Base-by-base conservation (phyloP, 2,329 filamentous ascomycete species). In the Cladosporium sp. region DNA sequence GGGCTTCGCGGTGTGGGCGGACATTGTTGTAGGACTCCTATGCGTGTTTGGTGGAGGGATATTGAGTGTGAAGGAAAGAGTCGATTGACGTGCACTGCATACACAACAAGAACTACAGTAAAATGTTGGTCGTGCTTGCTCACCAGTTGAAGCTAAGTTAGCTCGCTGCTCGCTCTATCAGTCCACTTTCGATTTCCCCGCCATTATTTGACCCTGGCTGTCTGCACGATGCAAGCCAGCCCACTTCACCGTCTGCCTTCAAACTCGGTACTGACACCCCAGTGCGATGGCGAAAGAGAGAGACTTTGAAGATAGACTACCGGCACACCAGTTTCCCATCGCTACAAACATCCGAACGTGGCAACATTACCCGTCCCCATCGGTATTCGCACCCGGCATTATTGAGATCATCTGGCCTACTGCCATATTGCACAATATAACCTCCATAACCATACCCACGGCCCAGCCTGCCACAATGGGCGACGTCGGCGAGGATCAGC, bases 401-500 rank as follows among this genome's bases (percentile, higher is more conserved):
- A 41, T 41, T 30, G 51, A 15, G 26, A 10, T 3, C 28, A 32
- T 26, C 26, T 32, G 28, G 7, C 12, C 51, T 1, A 30, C 26
- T 21, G 18, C 10, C 28, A 54, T 5, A 34, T 7, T 55, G 30
- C 52, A 32, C n/a, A 34, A 18, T 18, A 44, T 44, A 21, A 11
- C 10, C 11, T 24, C 3, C 41, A n/a, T 3, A 5, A 6, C 0
- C 0, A n/a, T 14, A 21, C 14, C 26, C 28, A n/a, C 52, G 52
- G 52, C 18, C 59, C 28, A 24, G 18, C 30, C 59, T 61, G 55
- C 55, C 38, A 58, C 54, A 38, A 70, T 68, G 61, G 68, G 68
- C 36, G 68, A 69, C 32, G 32, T 41, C 54, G 68, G 67, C 8
- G 72, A 74, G 28, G 75, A 77, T 24, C n/a, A 47, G 41, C 74